Percentiles rank a stretch among this genome's conserved stretches.
Conservation (phyloP, 106 monocot genomes). For the Dioscorea dumetorum region DNA sequence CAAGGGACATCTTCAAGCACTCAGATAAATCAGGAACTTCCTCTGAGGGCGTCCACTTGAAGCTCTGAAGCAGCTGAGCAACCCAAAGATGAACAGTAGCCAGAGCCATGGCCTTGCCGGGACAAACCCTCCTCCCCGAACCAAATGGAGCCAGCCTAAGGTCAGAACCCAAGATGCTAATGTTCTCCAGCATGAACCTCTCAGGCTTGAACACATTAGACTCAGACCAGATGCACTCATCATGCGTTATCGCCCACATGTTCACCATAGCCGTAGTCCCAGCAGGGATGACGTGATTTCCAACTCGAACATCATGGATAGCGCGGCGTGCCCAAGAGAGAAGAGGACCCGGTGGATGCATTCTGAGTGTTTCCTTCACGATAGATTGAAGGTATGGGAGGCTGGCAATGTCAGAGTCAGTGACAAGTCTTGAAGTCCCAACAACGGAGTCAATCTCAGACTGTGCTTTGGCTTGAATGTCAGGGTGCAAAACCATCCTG, state of each 20-base stretch:
- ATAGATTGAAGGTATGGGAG: slow-evolving; percentile 30
- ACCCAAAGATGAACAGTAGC: slow-evolving; percentile 37
- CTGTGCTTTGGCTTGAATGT: slow-evolving; percentile 27
- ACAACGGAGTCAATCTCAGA: slow-evolving; percentile 26
- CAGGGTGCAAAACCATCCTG: slow-evolving; percentile 37
- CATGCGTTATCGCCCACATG: slow-evolving; percentile 44
- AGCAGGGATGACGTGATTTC: slow-evolving; percentile 12
- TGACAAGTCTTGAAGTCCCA: slow-evolving; percentile 9
- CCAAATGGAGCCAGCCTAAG: slow-evolving; percentile 45
- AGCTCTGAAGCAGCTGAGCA: slow-evolving; percentile 35
- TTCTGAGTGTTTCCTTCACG: slow-evolving; percentile 25
- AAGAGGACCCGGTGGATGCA: slow-evolving; percentile 47
- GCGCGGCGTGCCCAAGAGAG: slow-evolving; percentile 50
- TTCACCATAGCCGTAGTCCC: slow-evolving; percentile 49
- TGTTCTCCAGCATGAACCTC: slow-evolving; percentile 25
- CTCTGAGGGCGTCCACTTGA: slow-evolving; percentile 13
- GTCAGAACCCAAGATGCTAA: slow-evolving; percentile 36
- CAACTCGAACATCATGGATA: slow-evolving; percentile 22
- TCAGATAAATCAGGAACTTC: slow-evolving; percentile 24
- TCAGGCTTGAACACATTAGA: slow-evolving; percentile 27
- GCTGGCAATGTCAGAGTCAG: slow-evolving; percentile 17
- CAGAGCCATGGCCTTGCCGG: slow-evolving; percentile 32
- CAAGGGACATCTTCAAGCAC: slow-evolving; percentile 36
- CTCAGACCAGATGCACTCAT: slow-evolving; percentile 23
- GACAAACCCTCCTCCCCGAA: slow-evolving; percentile 37